Evolutionary conservation across 257 asterid species (phyloP), one percentile per base, ranked within the genome.

Genomic region (Leonotis leonurus): DNA sequence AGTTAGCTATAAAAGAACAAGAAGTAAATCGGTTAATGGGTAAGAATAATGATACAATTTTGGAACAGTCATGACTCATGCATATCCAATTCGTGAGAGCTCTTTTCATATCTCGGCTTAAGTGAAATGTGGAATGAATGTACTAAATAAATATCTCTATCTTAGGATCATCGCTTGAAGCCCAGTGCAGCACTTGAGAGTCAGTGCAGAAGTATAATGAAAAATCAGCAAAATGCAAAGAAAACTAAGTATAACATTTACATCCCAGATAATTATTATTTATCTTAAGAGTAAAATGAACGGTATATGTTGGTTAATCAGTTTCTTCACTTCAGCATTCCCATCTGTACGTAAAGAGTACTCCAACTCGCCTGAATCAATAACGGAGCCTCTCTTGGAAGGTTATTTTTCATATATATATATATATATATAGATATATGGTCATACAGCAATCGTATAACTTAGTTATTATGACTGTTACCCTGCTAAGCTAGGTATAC

Each of bases 401-500:
- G 10, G 9, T 8, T 13, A 11, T 14, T 13, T 30, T 30, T 26
- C 56, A 65, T 4, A 14, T 27, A 10, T 18, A 53, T 29, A 41
- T n/a, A n/a, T n/a, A n/a, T n/a, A n/a, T n/a, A n/a, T n/a, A n/a
- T n/a, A n/a, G n/a, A n/a, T n/a, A n/a, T 26, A 16, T 40, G 20
- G 24, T 10, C 52, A 33, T 49, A 39, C 20, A 68, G 55, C 30
- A 26, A 18, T 17, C 5, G 4, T 6, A 68, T 49, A 45, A 6
- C 37, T 46, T 46, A 40, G 12, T 27, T 20, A 20, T 3, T 18
- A 33, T 1, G 6, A 51, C 30, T 37, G 35, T 16, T 27, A 66
- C 55, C 27, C 71, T 55, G 35, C 24, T 27, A 66, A 66, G 37
- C 71, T 55, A 56, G 37, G 30, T 9, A 21, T 36, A 13, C 3